These are phyloP conservation scores for Ceratocystis smalleyi DNA, from an alignment of 2,329 filamentous ascomycete genomes.

Conservation along the genomic window DNA sequence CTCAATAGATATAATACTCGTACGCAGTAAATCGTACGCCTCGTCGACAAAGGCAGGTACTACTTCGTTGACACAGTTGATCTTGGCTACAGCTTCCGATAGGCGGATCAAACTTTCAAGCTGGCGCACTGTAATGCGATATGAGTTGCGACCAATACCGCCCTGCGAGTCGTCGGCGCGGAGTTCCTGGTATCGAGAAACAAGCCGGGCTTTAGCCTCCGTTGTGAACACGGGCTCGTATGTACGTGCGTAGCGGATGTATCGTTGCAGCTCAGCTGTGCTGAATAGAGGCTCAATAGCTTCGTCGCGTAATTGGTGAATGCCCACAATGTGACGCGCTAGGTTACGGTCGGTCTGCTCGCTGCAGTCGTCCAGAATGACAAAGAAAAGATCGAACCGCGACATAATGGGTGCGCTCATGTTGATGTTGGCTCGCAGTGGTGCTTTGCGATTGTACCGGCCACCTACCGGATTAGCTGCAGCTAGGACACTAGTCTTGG, in stretches of 20 bases:
- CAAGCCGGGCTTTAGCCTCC: conserved; percentile 70
- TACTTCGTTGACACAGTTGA: conserved; percentile 88
- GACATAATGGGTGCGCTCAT: conserved; percentile 99
- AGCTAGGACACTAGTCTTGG: conserved; percentile 84
- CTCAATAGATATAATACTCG: conserved; percentile 94
- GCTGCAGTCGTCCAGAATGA: conserved; percentile 92
- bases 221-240: conserved; percentile 87
- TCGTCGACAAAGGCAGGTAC: conserved; percentile 73
- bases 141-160: conserved; percentile 84
- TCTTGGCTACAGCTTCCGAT: conserved; percentile 94
- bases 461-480: conserved; percentile 93
- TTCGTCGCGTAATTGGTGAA: conserved; percentile 84
- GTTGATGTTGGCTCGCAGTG: conserved; percentile 87
- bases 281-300: conserved; percentile 86
- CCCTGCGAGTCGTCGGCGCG: conserved; percentile 86
- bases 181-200: conserved; percentile 89
- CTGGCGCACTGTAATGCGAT: conserved; percentile 93
- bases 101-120: conserved; percentile 90
- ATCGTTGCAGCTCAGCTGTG: conserved; percentile 90
- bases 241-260: conserved; percentile 88
- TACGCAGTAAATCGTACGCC: conserved; percentile 76
- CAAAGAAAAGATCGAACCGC: conserved; percentile 96
- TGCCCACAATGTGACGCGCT: conserved; percentile 83
- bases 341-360: conserved; percentile 80
- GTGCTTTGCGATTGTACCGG: conserved; percentile 93